phyloP scores from a whole-genome alignment of 345 rosid genomes.

The Leavenworthia alabamica region DNA sequence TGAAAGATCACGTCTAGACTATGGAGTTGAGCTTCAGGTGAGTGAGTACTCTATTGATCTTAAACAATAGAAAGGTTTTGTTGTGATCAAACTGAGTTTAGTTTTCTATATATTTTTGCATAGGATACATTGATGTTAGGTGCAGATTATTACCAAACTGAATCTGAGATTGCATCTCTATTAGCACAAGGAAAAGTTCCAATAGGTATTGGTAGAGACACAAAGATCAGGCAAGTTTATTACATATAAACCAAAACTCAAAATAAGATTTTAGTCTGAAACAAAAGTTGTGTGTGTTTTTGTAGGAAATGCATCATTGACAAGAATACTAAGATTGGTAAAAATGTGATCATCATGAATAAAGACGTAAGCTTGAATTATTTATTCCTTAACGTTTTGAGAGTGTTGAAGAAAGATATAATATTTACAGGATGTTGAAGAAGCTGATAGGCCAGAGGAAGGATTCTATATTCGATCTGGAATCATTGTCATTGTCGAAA shows the following conservation, averaged over 20 bases:
- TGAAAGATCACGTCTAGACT: constrained; percentile 65
- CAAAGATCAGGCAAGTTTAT: constrained; percentile 52
- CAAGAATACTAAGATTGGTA: constrained; percentile 74
- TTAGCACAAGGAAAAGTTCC: constrained; percentile 66
- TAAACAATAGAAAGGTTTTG: not conserved
- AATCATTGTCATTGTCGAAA: constrained; percentile 59
- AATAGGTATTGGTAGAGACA: constrained; percentile 56
- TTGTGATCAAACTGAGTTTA: not conserved
- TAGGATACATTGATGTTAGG: constrained; percentile 93
- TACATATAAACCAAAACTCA: not conserved
- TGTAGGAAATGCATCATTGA: constrained; percentile 80
- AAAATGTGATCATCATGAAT: constrained; percentile 64
- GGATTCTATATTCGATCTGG: constrained; percentile 87
- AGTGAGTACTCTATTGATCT: not conserved
- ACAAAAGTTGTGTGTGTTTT: not conserved
- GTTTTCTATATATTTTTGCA: not conserved
- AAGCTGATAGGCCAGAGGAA: constrained; percentile 68
- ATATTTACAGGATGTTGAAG: constrained; percentile 53
- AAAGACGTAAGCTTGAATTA: constrained; percentile 50
- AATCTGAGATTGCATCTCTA: constrained; percentile 52
- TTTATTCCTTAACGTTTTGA: not conserved
- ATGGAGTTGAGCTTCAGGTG: constrained; percentile 75
- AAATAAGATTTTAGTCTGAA: not conserved
- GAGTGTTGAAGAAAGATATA: not conserved
- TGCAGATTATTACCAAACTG: constrained; percentile 74